Base-by-base conservation (phyloP, 2,329 filamentous ascomycete species). In the Hyphodiscus sp. region DNA sequence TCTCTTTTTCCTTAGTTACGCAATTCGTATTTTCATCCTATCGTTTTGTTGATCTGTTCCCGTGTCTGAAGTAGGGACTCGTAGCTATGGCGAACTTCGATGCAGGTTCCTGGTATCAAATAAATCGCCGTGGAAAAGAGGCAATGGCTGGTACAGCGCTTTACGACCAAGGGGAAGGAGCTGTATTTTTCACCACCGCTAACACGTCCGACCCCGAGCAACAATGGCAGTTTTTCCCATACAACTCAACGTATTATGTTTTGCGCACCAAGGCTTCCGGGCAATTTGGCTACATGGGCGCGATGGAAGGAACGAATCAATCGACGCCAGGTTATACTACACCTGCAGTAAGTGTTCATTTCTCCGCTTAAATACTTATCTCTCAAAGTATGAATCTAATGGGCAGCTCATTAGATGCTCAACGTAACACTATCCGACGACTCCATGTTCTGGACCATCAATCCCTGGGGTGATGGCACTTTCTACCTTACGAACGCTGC, bases 381-480 rank as follows among this genome's bases (percentile, higher is more conserved):
- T 38, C 11, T 13, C 11, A 13, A 38, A 26, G 23, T 8, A 3
- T n/a, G 16, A 38, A 13, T 13, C 33, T 38, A 38, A 38, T 38
- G 2, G 5, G 5, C 5, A 38, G 33, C 4, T 5, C 11, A 4
- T 15, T 13, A 38, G 33, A 56, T 58, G 53, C 20, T 26, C n/a
- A 57, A 58, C 26, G 29, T 41, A 13, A 51, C 51, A 5, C 30
- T 53, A 15, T 29, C 48, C 2, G 57, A 61, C 33, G 41, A 47
- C 23, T 50, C 46, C n/a, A 58, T 58, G 44, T 58, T 53, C 45
- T 60, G 59, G 59, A 38, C 50, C n/a, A 51, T 60, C 29, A 23
- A 19, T 2, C 55, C 57, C 4, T 61, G 59, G 59, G 53, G 51
- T 6, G 57, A 61, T 52, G 59, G 59, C 1, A 59, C 57, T 1